Conservation (phyloP, 2,329 filamentous ascomycete species). For the Xylaria sp. region DNA sequence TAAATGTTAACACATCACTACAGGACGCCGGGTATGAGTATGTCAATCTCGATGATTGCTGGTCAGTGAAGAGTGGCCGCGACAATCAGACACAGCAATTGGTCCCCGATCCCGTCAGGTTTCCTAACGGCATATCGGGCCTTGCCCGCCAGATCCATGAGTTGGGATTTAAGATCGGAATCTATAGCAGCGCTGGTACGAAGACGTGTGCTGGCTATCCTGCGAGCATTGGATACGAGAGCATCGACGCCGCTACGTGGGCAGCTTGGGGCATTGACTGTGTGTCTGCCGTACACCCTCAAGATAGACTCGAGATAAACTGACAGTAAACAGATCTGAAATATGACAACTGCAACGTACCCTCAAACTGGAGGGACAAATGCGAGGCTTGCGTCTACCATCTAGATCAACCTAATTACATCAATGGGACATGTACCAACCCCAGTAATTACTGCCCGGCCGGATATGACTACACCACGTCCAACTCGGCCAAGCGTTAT, state of each 20-base stretch:
- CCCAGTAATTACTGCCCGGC: conserved; percentile 38
- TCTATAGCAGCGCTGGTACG: conserved; percentile 63
- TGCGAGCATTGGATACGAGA: conserved; percentile 61
- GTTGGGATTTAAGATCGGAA: conserved; percentile 65
- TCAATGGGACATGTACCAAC: conserved; percentile 25
- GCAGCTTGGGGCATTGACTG: conserved; percentile 64
- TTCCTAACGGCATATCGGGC: conserved; percentile 63
- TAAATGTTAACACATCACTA: conserved; percentile 39
- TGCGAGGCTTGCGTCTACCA: conserved; percentile 39
- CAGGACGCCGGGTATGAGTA: conserved; percentile 62
- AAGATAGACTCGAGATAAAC: conserved; percentile 20
- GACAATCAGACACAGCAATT: conserved; percentile 51
- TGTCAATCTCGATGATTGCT: conserved; percentile 69
- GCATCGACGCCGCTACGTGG: conserved; percentile 62
- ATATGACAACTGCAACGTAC: conserved; percentile 61
- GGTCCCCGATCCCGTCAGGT: conserved; percentile 54
- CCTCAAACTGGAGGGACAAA: conserved; percentile 45
- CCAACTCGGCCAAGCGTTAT: conserved; percentile 54
- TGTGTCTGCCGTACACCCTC: conserved; percentile 34
- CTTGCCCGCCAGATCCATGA: conserved; percentile 59
- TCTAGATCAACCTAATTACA: conserved; percentile 9
- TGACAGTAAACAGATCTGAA: conserved; percentile 51
- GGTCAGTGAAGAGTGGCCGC: conserved; percentile 51
- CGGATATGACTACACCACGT: conserved; percentile 56
- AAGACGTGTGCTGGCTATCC: conserved; percentile 62